Evolutionary conservation across 441 rosid species (phyloP), one percentile per base, ranked within the genome.

Genomic region (Populus hybrid): DNA sequence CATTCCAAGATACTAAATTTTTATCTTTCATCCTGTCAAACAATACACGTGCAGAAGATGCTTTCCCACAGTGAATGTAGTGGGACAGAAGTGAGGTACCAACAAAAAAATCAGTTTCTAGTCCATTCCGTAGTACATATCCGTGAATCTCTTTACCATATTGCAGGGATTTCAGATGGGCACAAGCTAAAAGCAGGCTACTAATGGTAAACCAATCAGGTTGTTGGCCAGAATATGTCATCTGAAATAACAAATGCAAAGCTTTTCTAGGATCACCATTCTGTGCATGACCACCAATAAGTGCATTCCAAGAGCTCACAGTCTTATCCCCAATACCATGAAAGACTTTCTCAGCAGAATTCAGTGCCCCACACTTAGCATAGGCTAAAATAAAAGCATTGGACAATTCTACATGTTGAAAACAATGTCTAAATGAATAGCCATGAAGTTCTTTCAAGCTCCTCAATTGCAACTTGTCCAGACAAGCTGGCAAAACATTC

Each of bases 261-360:
- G 94, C 91, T 77, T 80, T 77, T 70, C 35, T 68, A 67, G 91
- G 87, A 83, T 86, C 82, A 79, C 84, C 87, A 76, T 85, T 89
- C 77, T 86, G 89, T 23, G 88, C 88, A 76, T 80, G 82, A n/a
- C 91, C 92, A 65, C 88, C 83, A 21, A 90, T 88, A 76, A 92
- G 81, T 29, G 94, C 96, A 85, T 92, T 92, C 94, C 93, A 92
- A 75, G 94, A 88, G 80, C 78, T 92, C 33, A 88, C 89, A 5
- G 86, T 88, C 83, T 85, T 89, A 11, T 10, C 75, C 56, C 75
- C 75, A 77, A 89, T 86, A 26, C 79, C 77, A 75, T 71, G 9
- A 81, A 89, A 90, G 68, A 87, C 81, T 75, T 64, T 78, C 71
- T 90, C 85, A 68, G 89, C 88, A 78, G 76, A 88, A 74, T 72